Conservation (phyloP, 2,329 filamentous ascomycete species). For the Nannizziopsis barbatae region DNA sequence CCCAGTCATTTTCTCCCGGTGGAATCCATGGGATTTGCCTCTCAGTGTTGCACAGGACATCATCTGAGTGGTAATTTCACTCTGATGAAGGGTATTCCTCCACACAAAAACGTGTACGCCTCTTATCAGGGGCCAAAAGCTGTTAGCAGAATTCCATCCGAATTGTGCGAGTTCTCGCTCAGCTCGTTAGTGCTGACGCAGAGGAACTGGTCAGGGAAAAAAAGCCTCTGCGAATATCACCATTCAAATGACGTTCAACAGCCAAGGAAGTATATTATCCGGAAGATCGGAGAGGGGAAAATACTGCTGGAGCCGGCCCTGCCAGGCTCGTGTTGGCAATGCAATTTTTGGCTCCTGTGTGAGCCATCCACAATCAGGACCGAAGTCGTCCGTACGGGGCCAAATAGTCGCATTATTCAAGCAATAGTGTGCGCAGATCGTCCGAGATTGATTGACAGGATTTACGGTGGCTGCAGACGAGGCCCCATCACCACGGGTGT, state of each 20-base stretch:
- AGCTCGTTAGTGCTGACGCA: too few relatives aligned
- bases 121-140: background rate
- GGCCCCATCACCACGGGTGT: slow-evolving; percentile 2
- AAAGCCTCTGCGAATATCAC: background rate
- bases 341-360: background rate
- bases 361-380: background rate
- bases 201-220: too few relatives aligned
- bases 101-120: background rate
- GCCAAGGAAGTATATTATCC: background rate
- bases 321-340: slow-evolving; percentile 5
- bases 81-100: too few relatives aligned
- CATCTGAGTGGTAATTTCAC: background rate
- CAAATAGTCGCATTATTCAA: slow-evolving; percentile 9
- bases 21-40: background rate
- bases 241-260: background rate
- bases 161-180: too few relatives aligned
- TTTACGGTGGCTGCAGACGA: slow-evolving; percentile 11
- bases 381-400: background rate
- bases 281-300: background rate
- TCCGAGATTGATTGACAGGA: slow-evolving; percentile 8
- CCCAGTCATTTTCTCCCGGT: background rate
- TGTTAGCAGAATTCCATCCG: background rate
- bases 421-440: slow-evolving; percentile 9
- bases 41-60: slow-evolving; percentile 5
- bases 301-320: background rate